These are phyloP conservation scores for Orobanche coerulescens DNA, from an alignment of 257 asterid genomes.

Conservation along the genomic window DNA sequence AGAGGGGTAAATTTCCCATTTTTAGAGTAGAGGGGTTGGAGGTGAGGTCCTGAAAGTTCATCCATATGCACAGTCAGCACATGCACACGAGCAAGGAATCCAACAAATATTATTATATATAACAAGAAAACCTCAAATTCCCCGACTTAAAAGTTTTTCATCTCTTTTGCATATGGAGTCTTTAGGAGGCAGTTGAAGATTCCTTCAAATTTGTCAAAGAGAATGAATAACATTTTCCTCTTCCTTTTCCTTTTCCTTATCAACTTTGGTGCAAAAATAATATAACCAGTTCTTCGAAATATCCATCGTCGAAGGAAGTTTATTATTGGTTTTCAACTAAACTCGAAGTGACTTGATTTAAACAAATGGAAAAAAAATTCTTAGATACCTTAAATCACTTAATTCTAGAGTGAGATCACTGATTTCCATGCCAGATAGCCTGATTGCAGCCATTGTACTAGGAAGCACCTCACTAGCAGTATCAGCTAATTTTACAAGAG, in stretches of 20 bases:
- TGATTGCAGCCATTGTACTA: slow-evolving; percentile 82
- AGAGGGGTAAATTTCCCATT: not conserved
- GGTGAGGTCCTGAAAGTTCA: too few species aligned
- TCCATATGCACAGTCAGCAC: too few species aligned
- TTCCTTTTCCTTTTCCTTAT: not conserved
- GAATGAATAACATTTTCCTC: too few species aligned
- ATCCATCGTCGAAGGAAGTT: not conserved
- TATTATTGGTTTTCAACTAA: slow-evolving; percentile 2
- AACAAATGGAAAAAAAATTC: not conserved
- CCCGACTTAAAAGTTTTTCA: too few species aligned
- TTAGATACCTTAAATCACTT: slow-evolving; percentile 64
- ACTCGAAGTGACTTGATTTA: not conserved
- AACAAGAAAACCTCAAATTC: not conserved
- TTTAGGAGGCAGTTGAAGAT: too few species aligned
- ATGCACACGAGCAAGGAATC: not conserved
- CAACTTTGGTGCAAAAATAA: not conserved
- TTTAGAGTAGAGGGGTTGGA: not conserved
- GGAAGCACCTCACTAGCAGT: slow-evolving; percentile 83
- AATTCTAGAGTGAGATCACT: slow-evolving; percentile 84
- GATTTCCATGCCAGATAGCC: slow-evolving; percentile 80
- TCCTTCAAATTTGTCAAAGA: too few species aligned
- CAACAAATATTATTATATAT: not conserved
- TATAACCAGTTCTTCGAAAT: not conserved
- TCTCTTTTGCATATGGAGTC: not conserved
- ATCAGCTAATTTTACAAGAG: slow-evolving; percentile 72